Base-by-base conservation (phyloP, 352 stramenopile genomes). In the Peronospora belbahrii region DNA sequence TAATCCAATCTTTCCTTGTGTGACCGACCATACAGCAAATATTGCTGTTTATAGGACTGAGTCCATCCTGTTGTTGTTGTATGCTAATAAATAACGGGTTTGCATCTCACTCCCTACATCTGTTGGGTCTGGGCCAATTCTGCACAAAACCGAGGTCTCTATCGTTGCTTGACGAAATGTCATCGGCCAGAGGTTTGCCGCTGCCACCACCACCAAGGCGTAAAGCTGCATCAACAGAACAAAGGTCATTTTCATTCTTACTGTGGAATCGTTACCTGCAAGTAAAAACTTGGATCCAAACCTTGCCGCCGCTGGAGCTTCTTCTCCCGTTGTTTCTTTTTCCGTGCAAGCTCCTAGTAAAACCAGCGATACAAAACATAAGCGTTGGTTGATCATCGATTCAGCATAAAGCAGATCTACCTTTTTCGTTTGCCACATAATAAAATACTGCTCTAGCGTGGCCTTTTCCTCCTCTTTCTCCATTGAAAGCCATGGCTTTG, bases 271-370 rank as follows among this genome's bases (percentile, higher is more conserved):
- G 22, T 27, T 23, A 5, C 6, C 11, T 11, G 1, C 23, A 10
- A 20, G 6, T 23, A 23, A 8, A 32, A 36, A 33, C 30, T 2
- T 32, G 6, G 6, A 28, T 25, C 28, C 8, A 32, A 24, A 80
- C 72, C 77, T 65, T 85, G 70, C 53, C 72, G 62, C 34, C 74
- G 72, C 52, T 84, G 59, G 17, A 68, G 54, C 43, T 87, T 88
- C 62, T 85, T 86, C 35, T 81, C 67, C 13, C 77, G 79, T 48
- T 83, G 66, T 42, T 82, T 85, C 38, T 70, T 77, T 60, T 87
- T 87, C 2, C 73, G 65, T 36, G 81, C 67, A 36, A 80, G 37
- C 36, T 88, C 77, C 77, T 88, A 40, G 18, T 18, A 28, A 28
- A 3, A 36, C 18, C 7, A 47, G 35, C 8, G 1, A 18, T 13